Evolutionary conservation across 1,284 basidiomycete genomes (phyloP), one percentile per base, ranked within the genome.

Genomic region (Gomphus sp.): DNA sequence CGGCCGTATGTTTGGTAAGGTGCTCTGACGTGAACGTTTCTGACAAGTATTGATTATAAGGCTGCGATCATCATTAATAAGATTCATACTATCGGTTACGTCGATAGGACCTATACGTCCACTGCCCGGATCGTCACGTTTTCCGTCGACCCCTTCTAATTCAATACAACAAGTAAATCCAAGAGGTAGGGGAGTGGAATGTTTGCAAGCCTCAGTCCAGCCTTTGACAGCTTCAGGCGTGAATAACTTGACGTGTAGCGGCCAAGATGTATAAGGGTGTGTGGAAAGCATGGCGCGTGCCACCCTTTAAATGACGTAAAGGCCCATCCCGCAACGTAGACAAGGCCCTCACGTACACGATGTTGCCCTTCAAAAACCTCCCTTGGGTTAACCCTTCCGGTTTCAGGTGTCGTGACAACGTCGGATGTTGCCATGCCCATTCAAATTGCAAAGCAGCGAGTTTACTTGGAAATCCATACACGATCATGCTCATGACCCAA

Each of bases 401-500:
- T 41, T 55, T 28, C 33, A 79, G 66, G 62, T 76, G 75, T 2
- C 79, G 67, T 0, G 76, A 76, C 0, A 74, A 61, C 57, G 77
- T 70, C 8, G 79, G 79, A 60, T 93, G 85, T 67, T 93, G 91
- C 92, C 92, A 95, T 16, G 91, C 91, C 91, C 91, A 94, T 73
- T 95, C 92, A 66, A 93, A 94, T 72, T 93, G 81, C 3, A 94
- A 75, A 0, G 93, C 92, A 0, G 89, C 82, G 25, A 93, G 76
- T 68, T 87, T 88, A 60, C 89, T 92, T 0, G 91, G 90, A 68
- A 96, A 95, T 5, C 91, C 91, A 67, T 90, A 80, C 0, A 95
- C 89, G 56, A 94, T 85, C 80, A 92, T 83, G 61, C 91, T 87
- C 89, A 93, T 93, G 47, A 86, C 81, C 92, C 92, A 96, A 22